Evolutionary conservation across 2,329 filamentous ascomycete genomes (phyloP), one percentile per base, ranked within the genome.

Genomic region (Endothia cerciana): DNA sequence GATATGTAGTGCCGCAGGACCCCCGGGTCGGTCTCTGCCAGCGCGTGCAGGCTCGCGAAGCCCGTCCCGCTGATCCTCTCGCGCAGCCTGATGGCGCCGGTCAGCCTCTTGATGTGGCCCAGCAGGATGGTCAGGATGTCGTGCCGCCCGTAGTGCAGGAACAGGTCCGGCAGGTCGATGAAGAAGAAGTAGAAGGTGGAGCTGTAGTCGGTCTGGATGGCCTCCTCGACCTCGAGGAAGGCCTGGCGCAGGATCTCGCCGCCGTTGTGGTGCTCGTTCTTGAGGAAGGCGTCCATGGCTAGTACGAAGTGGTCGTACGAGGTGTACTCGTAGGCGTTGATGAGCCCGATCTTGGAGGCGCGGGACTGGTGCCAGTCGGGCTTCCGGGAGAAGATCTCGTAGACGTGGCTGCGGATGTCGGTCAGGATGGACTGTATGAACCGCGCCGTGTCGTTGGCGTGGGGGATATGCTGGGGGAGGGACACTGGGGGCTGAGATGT

Each of bases 151-250:
- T 69, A 69, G 62, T 69, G 64, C 10, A 63, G 49, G 25, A 69
- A 64, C 11, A 69, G 45, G 41, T 69, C 68, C 8, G 68, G 68
- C 22, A 69, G 64, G 56, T 69, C 68, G 65, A 69, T 60, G 47
- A 69, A 69, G 53, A 69, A 63, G 47, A 68, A 68, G 53, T 69
- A 69, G 41, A 69, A 69, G 36, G 66, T 67, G 19, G 64, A 64
- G n/a, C 64, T 63, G 33, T 68, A 67, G 66, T 69, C 67, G 8
- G 55, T 61, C 64, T 69, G 66, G 59, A 69, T 53, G 28, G 67
- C 67, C 60, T 68, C 68, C 49, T 69, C 68, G 36, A 68, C 68
- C 47, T 68, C 64, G 38, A 69, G 55, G 57, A 69, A 69, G 33
- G 68, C 68, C 56, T 67, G 68, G 8, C 68, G 66, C 13, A 69